phyloP scores from a whole-genome alignment of 1,139 yeast species.

The Maudiozyma humilis region DNA sequence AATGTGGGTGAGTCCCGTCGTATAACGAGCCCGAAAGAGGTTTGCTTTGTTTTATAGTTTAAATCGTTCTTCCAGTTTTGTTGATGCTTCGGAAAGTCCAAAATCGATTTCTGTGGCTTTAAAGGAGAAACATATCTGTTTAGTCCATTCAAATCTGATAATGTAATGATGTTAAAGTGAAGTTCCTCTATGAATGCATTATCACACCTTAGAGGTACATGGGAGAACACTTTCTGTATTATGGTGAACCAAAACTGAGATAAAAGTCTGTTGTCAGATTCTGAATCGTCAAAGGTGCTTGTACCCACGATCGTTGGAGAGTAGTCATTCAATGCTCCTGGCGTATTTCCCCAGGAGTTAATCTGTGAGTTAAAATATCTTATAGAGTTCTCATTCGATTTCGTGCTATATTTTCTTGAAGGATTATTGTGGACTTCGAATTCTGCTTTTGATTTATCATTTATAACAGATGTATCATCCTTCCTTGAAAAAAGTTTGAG shows the following conservation, averaged over 20 bases:
- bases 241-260: slow-evolving; percentile 2
- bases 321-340: slow-evolving; percentile 14
- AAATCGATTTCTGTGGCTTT: slow-evolving; percentile 16
- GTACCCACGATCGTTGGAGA: slow-evolving; percentile 21
- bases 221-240: slow-evolving; percentile 9
- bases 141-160: slow-evolving; percentile 21
- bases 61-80: not conserved
- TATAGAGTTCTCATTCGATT: not conserved
- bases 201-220: slow-evolving; percentile 9
- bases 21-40: slow-evolving; percentile 19
- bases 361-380: not conserved
- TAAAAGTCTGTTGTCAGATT: not conserved
- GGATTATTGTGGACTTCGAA: not conserved
- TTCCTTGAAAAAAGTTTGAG: not conserved
- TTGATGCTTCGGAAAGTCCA: slow-evolving; percentile 14
- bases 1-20: slow-evolving; percentile 3
- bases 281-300: slow-evolving; percentile 2
- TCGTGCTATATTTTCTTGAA: too few relatives aligned
- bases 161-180: slow-evolving; percentile 26
- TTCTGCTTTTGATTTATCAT: too few relatives aligned
- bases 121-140: slow-evolving; percentile 11
- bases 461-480: not conserved
- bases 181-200: slow-evolving; percentile 25
- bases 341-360: not conserved
- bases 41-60: slow-evolving; percentile 8